Base-by-base conservation (phyloP, 2,329 filamentous ascomycete genomes). In the Botrytis medusae region DNA sequence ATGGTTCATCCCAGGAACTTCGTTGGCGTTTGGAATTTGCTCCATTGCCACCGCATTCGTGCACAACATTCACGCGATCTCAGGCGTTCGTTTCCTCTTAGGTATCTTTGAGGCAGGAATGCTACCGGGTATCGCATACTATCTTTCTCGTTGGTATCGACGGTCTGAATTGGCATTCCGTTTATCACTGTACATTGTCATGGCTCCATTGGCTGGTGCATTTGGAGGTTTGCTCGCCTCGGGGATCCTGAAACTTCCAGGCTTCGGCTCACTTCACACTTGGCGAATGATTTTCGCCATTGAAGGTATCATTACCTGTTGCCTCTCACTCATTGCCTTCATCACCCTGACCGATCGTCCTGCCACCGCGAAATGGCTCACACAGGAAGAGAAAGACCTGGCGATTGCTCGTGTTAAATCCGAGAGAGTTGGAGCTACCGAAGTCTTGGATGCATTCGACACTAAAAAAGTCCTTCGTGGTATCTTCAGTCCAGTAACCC, bases 211-310 rank as follows among this genome's bases (percentile, higher is more conserved):
- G 0, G 91, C 91, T 0, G 91, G 91, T 4, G 91, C 91, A 0
- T 93, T 93, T 76, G 91, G 92, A 32, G 91, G 91, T 0, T 84
- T 93, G 0, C 83, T 93, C 0, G 88, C 88, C 0, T 88, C 85
- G 0, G 91, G 83, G 1, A 93, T 93, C 75, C 84, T 93, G 32
- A 89, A 83, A 2, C 84, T 93, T 1, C 82, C 87, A 71, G 81
- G 84, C 54, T 77, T 78, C 37, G 90, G 89, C 10, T 80, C 83
- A 6, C 81, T 92, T 0, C 83, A 82, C 37, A 82, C 81, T 8
- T 93, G 91, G 91, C 84, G 90, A 12, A 92, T 92, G 90, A 91
- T 93, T 69, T 93, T 93, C 72, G 87, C 86, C 6, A 88, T 93
- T n/a, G 91, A 93, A 79, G 91, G 91, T 32, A 88, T 92, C 77